Conservation (phyloP, 1,284 basidiomycete genomes). For the Moesziomyces sp. region DNA sequence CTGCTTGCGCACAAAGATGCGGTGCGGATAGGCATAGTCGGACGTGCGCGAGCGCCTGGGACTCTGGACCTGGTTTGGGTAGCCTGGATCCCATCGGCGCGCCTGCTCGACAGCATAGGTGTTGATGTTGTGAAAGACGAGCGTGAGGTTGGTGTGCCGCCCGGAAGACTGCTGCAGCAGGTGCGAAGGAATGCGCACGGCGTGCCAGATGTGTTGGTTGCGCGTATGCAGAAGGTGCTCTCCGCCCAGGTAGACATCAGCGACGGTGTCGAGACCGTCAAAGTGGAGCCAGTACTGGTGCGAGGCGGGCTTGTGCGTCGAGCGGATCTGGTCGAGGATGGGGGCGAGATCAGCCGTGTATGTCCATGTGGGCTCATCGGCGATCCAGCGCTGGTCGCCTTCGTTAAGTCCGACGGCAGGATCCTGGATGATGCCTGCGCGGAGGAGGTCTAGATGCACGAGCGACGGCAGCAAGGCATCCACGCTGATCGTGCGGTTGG, state of each 20-base stretch:
- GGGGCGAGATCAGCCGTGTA: conserved; percentile 74
- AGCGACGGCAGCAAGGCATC: conserved; percentile 73
- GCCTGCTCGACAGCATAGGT: conserved; percentile 28
- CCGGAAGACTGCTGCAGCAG: neutral
- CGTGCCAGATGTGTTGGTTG: conserved; percentile 74
- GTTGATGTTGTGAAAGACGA: conserved; percentile 32
- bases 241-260: conserved; percentile 73
- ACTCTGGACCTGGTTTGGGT: conserved; percentile 27
- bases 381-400: conserved; percentile 74
- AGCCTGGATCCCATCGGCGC: conserved; percentile 16
- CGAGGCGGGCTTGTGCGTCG: conserved; percentile 15
- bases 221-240: conserved; percentile 73
- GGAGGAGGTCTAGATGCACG: conserved; percentile 73
- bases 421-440: conserved; percentile 73
- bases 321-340: conserved; percentile 58
- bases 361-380: conserved; percentile 74
- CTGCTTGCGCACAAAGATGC: conserved; percentile 59
- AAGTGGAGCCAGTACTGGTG: conserved; percentile 72
- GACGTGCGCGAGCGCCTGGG: conserved; percentile 7
- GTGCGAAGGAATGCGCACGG: conserved; percentile 69
- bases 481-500: conserved; percentile 73
- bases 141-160: conserved; percentile 31
- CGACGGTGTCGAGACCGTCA: conserved; percentile 74
- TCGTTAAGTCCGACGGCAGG: conserved; percentile 74
- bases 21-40: conserved; percentile 50